Conservation (phyloP, 192 early-diverging fungal species). For the Helicostylum pulchrum region DNA sequence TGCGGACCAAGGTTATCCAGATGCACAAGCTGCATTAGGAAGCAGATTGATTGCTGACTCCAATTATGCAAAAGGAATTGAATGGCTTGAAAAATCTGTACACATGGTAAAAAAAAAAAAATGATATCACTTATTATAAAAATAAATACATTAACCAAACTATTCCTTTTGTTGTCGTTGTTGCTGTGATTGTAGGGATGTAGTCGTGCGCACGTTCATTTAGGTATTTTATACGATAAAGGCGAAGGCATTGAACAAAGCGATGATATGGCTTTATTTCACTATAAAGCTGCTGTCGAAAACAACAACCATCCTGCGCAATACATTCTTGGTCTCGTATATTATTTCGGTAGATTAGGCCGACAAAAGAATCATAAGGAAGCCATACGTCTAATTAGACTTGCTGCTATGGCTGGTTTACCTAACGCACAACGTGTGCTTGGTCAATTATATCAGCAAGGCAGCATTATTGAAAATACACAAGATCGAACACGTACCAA, state of each 20-base stretch:
- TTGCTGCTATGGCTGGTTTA: conserved; percentile 25
- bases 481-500: not conserved
- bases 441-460: conserved; percentile 35
- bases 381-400: conserved; percentile 13
- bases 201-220: conserved; percentile 27
- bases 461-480: conserved; percentile 1
- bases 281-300: conserved; percentile 31
- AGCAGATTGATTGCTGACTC: conserved; percentile 17
- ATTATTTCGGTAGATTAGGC: conserved; percentile 26
- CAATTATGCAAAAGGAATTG: conserved; percentile 20
- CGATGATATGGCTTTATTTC: conserved; percentile 18
- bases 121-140: not conserved
- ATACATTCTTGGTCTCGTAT: conserved; percentile 33
- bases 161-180: too few relatives aligned
- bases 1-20: conserved; percentile 31
- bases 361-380: conserved; percentile 22
- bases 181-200: conserved; percentile 23
- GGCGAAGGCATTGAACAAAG: conserved; percentile 29
- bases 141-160: too few relatives aligned
- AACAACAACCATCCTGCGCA: conserved; percentile 24
- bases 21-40: conserved; percentile 38
- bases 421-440: conserved; percentile 27
- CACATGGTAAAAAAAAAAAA: conserved; percentile 20
- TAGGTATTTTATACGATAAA: conserved; percentile 33
- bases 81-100: conserved; percentile 32